Evolutionary conservation across 192 early-diverging fungal genomes (phyloP).

Genomic region (Radiomyces spectabilis): DNA sequence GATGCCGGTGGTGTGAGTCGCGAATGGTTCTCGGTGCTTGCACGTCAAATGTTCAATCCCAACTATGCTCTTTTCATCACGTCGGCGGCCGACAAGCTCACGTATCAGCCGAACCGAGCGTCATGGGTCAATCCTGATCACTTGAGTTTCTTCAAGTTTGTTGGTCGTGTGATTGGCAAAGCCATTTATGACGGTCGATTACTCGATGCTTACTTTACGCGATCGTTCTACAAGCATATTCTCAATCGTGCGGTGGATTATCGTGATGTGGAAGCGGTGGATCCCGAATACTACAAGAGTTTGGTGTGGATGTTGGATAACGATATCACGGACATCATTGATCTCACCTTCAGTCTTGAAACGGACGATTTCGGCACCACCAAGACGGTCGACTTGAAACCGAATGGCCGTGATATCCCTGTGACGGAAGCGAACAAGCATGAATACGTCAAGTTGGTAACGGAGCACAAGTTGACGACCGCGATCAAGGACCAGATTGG

Average conservation of each 20-base stretch:
- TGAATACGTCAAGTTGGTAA: conserved; percentile 92
- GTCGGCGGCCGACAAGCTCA: conserved; percentile 90
- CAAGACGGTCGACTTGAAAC: conserved; percentile 81
- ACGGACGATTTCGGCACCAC: conserved; percentile 89
- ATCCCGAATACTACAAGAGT: conserved; percentile 94
- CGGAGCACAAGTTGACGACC: conserved; percentile 82
- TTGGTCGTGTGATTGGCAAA: conserved; percentile 97
- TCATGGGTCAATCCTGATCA: conserved; percentile 92
- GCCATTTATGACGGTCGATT: conserved; percentile 96
- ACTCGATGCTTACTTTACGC: conserved; percentile 94
- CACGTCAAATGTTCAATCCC: conserved; percentile 97
- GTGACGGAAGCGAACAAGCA: conserved; percentile 96
- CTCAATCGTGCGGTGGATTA: conserved; percentile 89
- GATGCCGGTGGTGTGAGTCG: conserved; percentile 97
- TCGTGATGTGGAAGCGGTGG: conserved; percentile 96
- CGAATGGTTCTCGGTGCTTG: conserved; percentile 97
- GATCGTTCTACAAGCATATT: conserved; percentile 98
- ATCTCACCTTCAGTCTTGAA: conserved; percentile 91
- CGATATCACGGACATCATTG: conserved; percentile 91
- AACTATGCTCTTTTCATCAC: conserved; percentile 97
- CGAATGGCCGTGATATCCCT: conserved; percentile 74
- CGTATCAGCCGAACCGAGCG: conserved; percentile 95
- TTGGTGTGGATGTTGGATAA: conserved; percentile 98
- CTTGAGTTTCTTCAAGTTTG: conserved; percentile 94
- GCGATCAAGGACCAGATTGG: conserved; percentile 96